phyloP scores from a whole-genome alignment of 345 rosid species.

The Hirschfeldia incana region DNA sequence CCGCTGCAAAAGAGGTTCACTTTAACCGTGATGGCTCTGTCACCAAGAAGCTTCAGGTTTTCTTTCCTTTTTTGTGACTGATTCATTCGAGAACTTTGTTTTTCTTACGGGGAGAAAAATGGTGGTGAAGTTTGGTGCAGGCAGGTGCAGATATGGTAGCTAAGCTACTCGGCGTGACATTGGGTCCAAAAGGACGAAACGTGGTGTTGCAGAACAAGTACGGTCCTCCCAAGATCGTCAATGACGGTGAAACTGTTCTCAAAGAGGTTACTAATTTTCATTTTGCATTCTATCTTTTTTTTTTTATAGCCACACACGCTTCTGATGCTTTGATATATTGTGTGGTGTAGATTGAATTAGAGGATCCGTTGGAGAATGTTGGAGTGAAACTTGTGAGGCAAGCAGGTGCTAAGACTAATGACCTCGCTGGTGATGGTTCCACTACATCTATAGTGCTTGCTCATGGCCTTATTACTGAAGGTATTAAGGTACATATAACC shows the following conservation, averaged over 20 bases:
- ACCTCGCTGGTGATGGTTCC: conserved; percentile 95
- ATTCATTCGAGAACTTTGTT: background rate
- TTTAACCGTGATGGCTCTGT: conserved; percentile 88
- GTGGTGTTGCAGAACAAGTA: conserved; percentile 90
- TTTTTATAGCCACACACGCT: background rate
- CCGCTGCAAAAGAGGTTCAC: conserved; percentile 72
- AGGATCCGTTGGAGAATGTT: conserved; percentile 89
- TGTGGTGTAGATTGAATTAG: conserved; percentile 65
- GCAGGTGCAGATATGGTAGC: conserved; percentile 85
- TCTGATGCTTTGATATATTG: conserved; percentile 8
- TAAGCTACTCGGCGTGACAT: conserved; percentile 80
- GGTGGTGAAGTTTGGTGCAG: conserved; percentile 48
- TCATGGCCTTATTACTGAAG: conserved; percentile 85
- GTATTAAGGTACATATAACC: conserved; percentile 59
- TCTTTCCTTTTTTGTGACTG: background rate
- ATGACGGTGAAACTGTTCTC: conserved; percentile 94
- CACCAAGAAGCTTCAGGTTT: conserved; percentile 81
- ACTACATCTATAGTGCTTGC: conserved; percentile 90
- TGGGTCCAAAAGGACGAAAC: conserved; percentile 96
- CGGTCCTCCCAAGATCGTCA: conserved; percentile 93
- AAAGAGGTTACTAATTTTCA: conserved; percentile 50
- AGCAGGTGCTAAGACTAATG: conserved; percentile 95
- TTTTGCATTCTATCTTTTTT: background rate
- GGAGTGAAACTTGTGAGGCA: conserved; percentile 97
- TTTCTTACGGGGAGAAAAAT: conserved; percentile 4